Conservation (phyloP, 257 asterid species). For the Solanum neorickii region DNA sequence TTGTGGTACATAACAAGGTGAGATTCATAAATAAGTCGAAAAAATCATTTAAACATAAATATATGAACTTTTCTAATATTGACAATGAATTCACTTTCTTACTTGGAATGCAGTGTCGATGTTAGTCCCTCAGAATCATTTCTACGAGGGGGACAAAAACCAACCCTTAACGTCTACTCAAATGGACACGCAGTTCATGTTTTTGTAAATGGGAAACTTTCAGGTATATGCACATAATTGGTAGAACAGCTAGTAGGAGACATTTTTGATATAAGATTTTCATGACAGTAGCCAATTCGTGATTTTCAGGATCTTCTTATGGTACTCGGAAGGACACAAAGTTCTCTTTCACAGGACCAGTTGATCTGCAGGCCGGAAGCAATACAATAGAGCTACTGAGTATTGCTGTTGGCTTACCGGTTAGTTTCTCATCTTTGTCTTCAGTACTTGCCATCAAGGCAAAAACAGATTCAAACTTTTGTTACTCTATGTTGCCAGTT, state of each 20-base stretch:
- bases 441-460: neutral
- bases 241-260: neutral
- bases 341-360: conserved; percentile 30
- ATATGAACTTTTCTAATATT: neutral
- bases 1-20: conserved; percentile 66
- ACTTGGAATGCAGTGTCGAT: conserved; percentile 26
- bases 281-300: neutral
- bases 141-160: conserved; percentile 32
- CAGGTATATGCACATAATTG: conserved; percentile 19
- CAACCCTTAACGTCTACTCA: conserved; percentile 34
- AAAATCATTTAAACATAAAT: neutral
- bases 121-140: conserved; percentile 47
- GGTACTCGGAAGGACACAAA: conserved; percentile 29
- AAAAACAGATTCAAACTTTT: neutral
- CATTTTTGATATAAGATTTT: neutral
- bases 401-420: conserved; percentile 61
- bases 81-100: neutral
- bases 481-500: neutral
- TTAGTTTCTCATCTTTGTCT: conserved; percentile 15
- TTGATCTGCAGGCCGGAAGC: conserved; percentile 28
- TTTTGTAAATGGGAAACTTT: conserved; percentile 35
- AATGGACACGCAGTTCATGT: conserved; percentile 51
- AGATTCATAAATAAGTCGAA: neutral
- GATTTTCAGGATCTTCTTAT: conserved; percentile 42
- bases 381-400: conserved; percentile 48